These are phyloP conservation scores for Mucor lusitanicus DNA, from an alignment of 371 early-diverging fungal species.

Conservation along the genomic window DNA sequence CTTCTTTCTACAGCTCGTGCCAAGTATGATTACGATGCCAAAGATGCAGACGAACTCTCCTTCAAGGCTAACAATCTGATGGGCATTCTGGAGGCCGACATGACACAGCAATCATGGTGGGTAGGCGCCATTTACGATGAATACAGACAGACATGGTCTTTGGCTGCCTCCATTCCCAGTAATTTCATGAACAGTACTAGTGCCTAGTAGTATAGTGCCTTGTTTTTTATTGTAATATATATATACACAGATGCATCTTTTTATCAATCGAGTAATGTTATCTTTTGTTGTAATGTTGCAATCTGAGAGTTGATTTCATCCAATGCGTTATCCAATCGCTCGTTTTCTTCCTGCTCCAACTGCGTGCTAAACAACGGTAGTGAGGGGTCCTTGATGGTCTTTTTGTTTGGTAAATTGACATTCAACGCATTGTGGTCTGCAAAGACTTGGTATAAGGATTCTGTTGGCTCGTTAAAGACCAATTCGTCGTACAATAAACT, in stretches of 20 bases:
- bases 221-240: background rate
- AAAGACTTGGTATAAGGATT: slow-evolving; percentile 74
- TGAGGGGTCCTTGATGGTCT: slow-evolving; percentile 30
- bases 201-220: background rate
- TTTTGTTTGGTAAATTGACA: slow-evolving; percentile 37
- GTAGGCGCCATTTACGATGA: slow-evolving; percentile 20
- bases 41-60: slow-evolving; percentile 31
- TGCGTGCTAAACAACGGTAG: slow-evolving; percentile 57
- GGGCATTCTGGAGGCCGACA: slow-evolving; percentile 19
- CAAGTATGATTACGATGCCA: slow-evolving; percentile 36
- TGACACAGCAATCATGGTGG: slow-evolving; percentile 24
- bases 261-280: slow-evolving; percentile 30
- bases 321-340: slow-evolving; percentile 60
- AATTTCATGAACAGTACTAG: slow-evolving; percentile 15
- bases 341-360: slow-evolving; percentile 67
- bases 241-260: background rate
- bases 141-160: slow-evolving; percentile 19
- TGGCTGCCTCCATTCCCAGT: slow-evolving; percentile 20
- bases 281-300: slow-evolving; percentile 53
- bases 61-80: slow-evolving; percentile 25
- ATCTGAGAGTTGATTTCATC: slow-evolving; percentile 64
- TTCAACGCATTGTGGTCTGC: slow-evolving; percentile 54
- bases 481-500: slow-evolving; percentile 83
- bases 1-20: slow-evolving; percentile 29
- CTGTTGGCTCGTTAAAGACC: slow-evolving; percentile 89